phyloP scores from a whole-genome alignment of 129 eudicot species.

The Kitagawia praeruptora region DNA sequence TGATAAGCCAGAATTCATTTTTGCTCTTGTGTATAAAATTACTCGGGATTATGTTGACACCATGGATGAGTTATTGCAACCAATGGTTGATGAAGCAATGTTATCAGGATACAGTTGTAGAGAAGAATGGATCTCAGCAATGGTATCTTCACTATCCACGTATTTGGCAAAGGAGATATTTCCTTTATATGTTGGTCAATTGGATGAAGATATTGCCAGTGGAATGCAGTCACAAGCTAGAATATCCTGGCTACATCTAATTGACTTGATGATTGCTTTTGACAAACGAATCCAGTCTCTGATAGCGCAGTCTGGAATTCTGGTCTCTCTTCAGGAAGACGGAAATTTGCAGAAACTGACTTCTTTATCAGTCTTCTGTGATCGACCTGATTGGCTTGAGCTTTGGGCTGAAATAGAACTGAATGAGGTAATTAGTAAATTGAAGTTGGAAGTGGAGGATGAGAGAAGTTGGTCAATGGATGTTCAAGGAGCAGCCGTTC shows the following conservation, averaged over 20 bases:
- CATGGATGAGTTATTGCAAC: constrained; percentile 89
- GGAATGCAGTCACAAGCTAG: constrained; percentile 46
- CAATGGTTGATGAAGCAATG: constrained; percentile 90
- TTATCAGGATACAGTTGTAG: constrained; percentile 86
- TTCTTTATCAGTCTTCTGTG: constrained; percentile 69
- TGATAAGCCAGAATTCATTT: constrained; percentile 79
- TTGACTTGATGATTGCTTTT: constrained; percentile 81
- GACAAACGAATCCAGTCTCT: constrained; percentile 68
- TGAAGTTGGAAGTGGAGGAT: constrained; percentile 59
- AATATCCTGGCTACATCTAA: constrained; percentile 66
- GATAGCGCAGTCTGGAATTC: constrained; percentile 56
- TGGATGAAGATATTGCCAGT: constrained; percentile 39
- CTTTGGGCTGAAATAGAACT: constrained; percentile 86
- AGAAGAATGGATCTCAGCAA: constrained; percentile 95
- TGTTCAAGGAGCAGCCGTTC: constrained; percentile 33
- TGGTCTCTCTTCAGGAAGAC: constrained; percentile 48
- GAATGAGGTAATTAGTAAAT: constrained; percentile 38
- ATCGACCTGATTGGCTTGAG: constrained; percentile 97
- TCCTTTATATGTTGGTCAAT: constrained; percentile 42
- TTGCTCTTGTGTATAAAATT: constrained; percentile 71
- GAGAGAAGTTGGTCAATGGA: constrained; percentile 59
- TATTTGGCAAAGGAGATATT: constrained; percentile 83
- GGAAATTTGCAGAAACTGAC: constrained; percentile 50
- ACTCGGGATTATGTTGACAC: constrained; percentile 83
- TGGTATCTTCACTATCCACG: constrained; percentile 75